Conservation (phyloP, 371 early-diverging fungal species). For the Caulochytrium protostelioides region DNA sequence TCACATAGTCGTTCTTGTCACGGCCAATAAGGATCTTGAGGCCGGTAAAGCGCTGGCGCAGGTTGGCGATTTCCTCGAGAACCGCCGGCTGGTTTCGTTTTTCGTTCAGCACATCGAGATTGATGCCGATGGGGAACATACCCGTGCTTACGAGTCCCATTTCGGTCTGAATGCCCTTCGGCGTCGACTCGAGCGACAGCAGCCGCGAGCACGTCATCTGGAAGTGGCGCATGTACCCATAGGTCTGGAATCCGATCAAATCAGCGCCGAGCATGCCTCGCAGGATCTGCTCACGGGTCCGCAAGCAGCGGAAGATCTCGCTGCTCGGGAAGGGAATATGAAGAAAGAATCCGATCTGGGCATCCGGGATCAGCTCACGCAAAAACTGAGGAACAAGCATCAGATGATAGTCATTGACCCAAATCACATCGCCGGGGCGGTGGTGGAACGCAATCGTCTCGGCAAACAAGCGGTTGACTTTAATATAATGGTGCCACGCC, state of each 20-base stretch:
- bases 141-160: slow-evolving; percentile 17
- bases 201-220: slow-evolving; percentile 26
- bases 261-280: slow-evolving; percentile 28
- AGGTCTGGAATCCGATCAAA: slow-evolving; percentile 26
- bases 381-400: slow-evolving; percentile 76
- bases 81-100: slow-evolving; percentile 44
- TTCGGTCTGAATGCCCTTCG: slow-evolving; percentile 20
- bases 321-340: slow-evolving; percentile 42
- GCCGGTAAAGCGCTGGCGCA: slow-evolving; percentile 56
- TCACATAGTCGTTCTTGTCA: slow-evolving; percentile 83
- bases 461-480: slow-evolving; percentile 33
- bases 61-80: slow-evolving; percentile 38
- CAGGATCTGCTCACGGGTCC: slow-evolving; percentile 25
- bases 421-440: slow-evolving; percentile 43
- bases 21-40: slow-evolving; percentile 76
- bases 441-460: slow-evolving; percentile 19
- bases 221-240: slow-evolving; percentile 33
- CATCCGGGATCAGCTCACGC: slow-evolving; percentile 17
- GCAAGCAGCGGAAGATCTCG: slow-evolving; percentile 29
- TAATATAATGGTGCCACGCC: slow-evolving; percentile 33
- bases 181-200: slow-evolving; percentile 19
- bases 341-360: slow-evolving; percentile 43
- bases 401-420: slow-evolving; percentile 96
- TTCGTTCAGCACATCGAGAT: slow-evolving; percentile 32
- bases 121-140: slow-evolving; percentile 41